phyloP scores from a whole-genome alignment of 768 basidiomycete species.

The Leccinum imitatum region DNA sequence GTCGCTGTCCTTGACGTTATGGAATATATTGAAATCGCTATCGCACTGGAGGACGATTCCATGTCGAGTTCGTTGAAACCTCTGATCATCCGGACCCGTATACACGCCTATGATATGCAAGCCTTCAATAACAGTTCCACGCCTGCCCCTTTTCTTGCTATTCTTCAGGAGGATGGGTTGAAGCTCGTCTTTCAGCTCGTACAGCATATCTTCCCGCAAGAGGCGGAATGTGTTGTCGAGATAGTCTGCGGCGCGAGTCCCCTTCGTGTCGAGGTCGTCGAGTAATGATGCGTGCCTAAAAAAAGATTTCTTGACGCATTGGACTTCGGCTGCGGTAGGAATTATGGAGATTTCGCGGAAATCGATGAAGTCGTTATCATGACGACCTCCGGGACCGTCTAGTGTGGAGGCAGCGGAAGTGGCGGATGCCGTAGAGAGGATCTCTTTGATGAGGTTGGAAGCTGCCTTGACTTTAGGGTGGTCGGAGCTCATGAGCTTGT shows the following conservation, averaged over 20 bases:
- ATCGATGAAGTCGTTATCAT: conserved; percentile 65
- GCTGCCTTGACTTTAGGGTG: conserved; percentile 26
- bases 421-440: conserved; percentile 30
- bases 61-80: conserved; percentile 36
- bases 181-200: conserved; percentile 57
- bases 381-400: conserved; percentile 57
- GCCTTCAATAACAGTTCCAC: conserved; percentile 40
- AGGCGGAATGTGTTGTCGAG: conserved; percentile 69
- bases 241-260: conserved; percentile 44
- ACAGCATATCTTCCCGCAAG: conserved; percentile 61
- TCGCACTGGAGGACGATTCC: conserved; percentile 40
- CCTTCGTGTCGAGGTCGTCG: conserved; percentile 41
- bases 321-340: conserved; percentile 60
- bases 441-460: conserved; percentile 42
- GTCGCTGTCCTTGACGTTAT: conserved; percentile 34
- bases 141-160: conserved; percentile 34
- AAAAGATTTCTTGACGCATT: conserved; percentile 45
- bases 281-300: conserved; percentile 44
- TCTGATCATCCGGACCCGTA: conserved; percentile 26
- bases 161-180: conserved; percentile 40
- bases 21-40: conserved; percentile 39
- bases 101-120: conserved; percentile 39
- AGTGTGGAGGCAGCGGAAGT: conserved; percentile 18
- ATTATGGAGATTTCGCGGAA: conserved; percentile 63
- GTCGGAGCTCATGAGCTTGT: conserved; percentile 26